phyloP scores from a whole-genome alignment of 106 monocot genomes.

The Dendrobium officinale region DNA sequence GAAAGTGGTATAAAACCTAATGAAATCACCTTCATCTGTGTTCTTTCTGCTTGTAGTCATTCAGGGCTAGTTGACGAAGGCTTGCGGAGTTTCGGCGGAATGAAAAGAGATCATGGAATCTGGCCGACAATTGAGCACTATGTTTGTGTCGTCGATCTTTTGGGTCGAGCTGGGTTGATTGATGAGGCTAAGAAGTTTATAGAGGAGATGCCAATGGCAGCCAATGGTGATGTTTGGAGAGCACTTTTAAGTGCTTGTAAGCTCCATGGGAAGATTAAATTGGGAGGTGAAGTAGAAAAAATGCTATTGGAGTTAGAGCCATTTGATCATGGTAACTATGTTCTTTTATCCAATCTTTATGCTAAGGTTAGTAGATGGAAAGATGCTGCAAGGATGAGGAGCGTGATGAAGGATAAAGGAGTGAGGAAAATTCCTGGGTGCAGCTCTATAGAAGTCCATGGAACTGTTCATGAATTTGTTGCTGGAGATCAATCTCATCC shows the following conservation, averaged over 20 bases:
- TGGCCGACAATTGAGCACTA: conserved; percentile 11
- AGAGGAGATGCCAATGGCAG: conserved; percentile 18
- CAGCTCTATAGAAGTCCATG: conserved; percentile 24
- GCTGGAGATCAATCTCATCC: conserved; percentile 13
- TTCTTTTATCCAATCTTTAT: conserved; percentile 19
- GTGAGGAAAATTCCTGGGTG: conserved; percentile 18
- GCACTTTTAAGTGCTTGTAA: conserved; percentile 19
- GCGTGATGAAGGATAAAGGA: conserved; percentile 13
- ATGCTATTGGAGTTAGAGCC: conserved; percentile 20
- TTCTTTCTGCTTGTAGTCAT: conserved; percentile 27
- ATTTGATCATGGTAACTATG: conserved; percentile 16
- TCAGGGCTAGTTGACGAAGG: conserved; percentile 21
- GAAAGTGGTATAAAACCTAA: conserved; percentile 11
- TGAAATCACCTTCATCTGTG: conserved; percentile 24
- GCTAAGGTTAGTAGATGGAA: conserved; percentile 12
- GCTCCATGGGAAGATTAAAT: conserved; percentile 11
- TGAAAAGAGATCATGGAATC: conserved; percentile 12
- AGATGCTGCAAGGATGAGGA: conserved; percentile 15
- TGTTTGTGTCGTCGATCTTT: conserved; percentile 22
- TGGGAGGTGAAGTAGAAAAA: conserved; percentile 18
- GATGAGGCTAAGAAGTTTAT: conserved; percentile 16
- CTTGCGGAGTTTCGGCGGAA: conserved; percentile 8
- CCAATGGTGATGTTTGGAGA: conserved; percentile 31
- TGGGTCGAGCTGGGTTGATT: conserved; percentile 15
- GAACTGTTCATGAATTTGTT: conserved; percentile 16